Base-by-base conservation (phyloP, 2,329 filamentous ascomycete species). In the Talaromyces amestolkiae region DNA sequence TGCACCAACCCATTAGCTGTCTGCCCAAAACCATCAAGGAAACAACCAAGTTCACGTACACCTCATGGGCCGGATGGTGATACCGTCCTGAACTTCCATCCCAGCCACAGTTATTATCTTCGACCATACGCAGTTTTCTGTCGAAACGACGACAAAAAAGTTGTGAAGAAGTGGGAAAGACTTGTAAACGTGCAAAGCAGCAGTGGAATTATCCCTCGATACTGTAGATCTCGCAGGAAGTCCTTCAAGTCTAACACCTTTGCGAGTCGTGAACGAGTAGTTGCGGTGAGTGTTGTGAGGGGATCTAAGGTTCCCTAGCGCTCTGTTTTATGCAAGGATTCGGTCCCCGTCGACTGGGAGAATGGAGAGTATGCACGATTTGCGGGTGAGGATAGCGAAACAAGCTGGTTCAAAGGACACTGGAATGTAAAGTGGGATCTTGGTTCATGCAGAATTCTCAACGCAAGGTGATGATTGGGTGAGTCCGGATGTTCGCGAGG, bases 51-150 rank as follows among this genome's bases (percentile, higher is more conserved):
- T 59, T 53, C 22, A 81, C 87, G 76, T 86, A 91, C 88, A 83
- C 79, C 87, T 87, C 87, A 91, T 90, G 49, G 83, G 81, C 72
- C 85, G 86, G 76, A 85, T 75, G 74, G 86, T 84, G 66, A 88
- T 79, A 68, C 86, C 87, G 71, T 81, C 79, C 72, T 78, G 75
- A 75, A 74, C 76, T 70, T 79, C 77, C 78, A 79, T 81, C 72
- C 72, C 74, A 72, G 72, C 70, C 49, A 62, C 33, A 11, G 35
- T 41, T 17, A 35, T 51, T 51, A 63, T 39, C 67, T 67, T 58
- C 60, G n/a, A 64, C 56, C 64, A 63, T 67, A 69, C 37, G 68
- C 65, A 41, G 31, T 49, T 22, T 35, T 43, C 31, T 61, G 43
- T 37, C 24, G 51, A 49, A 37, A 37, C 39, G 17, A 37, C 31